Evolutionary conservation across 305 asterid genomes (phyloP), one percentile per base, ranked within the genome.

Genomic region (Fraxinus sp.): DNA sequence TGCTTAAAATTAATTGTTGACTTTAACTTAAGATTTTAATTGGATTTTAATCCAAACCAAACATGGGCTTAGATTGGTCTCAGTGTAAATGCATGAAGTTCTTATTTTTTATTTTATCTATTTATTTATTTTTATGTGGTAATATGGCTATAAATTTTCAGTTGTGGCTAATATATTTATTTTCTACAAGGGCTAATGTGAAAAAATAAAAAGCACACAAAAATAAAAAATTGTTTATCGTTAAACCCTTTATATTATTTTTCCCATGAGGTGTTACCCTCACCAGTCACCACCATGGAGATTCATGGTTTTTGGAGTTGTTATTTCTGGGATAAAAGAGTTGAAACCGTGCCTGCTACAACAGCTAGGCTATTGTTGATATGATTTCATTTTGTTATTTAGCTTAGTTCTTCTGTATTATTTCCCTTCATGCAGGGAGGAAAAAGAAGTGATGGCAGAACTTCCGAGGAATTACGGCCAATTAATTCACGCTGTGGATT

Each of bases 381-480:
- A 62, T 55, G 37, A 59, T 84, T 80, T 80, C 73, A 66, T 43
- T 64, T 37, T 62, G 62, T 57, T 78, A 57, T 81, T 35, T 75
- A 75, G 41, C 71, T 78, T 72, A 80, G 75, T 68, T 79, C 80
- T 74, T 52, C 46, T 78, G 24, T 55, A 11, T 72, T 79, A 20
- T 70, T 83, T 43, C 70, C 79, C 78, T 82, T 82, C 68, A 77
- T 80, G 39, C 86, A 95, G 98, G 97, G 91, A 66, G 99, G 99
- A 82, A 94, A 88, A 89, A 89, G 99, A 89, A 94, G 99, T 77
- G 99, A 96, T 75, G 98, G 98, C 41, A 92, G 99, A 88, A 90
- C 85, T 52, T 91, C 94, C 66, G 91, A 86, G 83, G 98, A 96
- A 83, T 82, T 96, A 84, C 93, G 99, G 74, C 84, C 82, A 33